Evolutionary conservation across 1,284 basidiomycete genomes (phyloP).

Genomic region (Peniophora sp.): DNA sequence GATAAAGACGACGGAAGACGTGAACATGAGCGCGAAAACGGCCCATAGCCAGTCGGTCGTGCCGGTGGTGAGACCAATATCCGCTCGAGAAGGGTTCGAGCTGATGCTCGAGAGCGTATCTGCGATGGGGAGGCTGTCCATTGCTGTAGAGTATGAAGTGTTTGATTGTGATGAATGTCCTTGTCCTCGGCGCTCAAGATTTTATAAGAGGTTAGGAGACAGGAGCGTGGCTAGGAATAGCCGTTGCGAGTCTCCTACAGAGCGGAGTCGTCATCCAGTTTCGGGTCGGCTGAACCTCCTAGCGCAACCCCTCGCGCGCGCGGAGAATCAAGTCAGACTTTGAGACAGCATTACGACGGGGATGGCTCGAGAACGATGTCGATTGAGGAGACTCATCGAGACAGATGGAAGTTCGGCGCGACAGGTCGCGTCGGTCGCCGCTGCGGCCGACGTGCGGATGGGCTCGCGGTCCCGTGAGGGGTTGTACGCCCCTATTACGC

Average conservation of each 20-base stretch:
- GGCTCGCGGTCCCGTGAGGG: no score
- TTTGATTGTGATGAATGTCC: no score
- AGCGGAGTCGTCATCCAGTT: not conserved
- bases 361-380: no score
- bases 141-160: not conserved
- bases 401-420: no score
- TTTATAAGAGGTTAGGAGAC: not conserved
- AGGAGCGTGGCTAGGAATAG: not conserved
- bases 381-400: no score
- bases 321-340: no score
- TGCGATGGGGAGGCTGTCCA: constrained; percentile 9
- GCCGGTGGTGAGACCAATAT: constrained; percentile 29
- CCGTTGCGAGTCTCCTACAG: not conserved
- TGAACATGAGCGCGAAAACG: constrained; percentile 41
- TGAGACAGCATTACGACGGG: no score
- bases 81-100: constrained; percentile 27
- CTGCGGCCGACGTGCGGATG: no score
- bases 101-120: constrained; percentile 18
- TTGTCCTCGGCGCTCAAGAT: not conserved
- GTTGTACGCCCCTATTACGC: no score
- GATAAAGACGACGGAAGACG: constrained; percentile 30
- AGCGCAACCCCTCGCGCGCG: no score
- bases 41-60: constrained; percentile 50
- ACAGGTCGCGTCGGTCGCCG: no score
- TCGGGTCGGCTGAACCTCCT: not conserved